Conservation (phyloP, 257 asterid species). For the Jaltomata sinuosa region DNA sequence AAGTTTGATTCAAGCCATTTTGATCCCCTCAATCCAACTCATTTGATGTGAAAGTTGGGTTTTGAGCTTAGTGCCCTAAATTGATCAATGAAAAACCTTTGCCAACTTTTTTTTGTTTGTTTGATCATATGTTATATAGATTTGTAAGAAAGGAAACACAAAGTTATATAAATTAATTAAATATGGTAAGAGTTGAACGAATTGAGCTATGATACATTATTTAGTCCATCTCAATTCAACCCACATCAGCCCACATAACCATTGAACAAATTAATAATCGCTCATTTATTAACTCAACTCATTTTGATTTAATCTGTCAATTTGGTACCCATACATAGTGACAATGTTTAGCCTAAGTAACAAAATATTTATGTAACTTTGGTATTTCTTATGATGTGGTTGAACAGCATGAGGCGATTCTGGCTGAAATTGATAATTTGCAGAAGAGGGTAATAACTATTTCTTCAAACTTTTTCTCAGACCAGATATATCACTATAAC, state of each 20-base stretch:
- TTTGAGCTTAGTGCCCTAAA: neutral
- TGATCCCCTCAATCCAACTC: neutral
- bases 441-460: conserved; percentile 90
- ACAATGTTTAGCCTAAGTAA: neutral
- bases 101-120: neutral
- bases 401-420: conserved; percentile 81
- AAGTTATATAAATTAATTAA: neutral
- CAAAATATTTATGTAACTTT: neutral
- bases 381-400: neutral
- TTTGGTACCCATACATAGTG: neutral
- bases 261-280: neutral
- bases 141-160: neutral
- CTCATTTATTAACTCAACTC: neutral
- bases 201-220: neutral
- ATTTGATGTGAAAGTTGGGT: neutral
- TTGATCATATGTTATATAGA: neutral
- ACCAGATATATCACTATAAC: neutral
- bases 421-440: conserved; percentile 66
- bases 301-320: neutral
- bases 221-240: neutral
- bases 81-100: neutral
- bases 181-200: neutral
- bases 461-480: neutral
- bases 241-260: too few species aligned
- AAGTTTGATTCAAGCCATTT: neutral